These are phyloP conservation scores for Simplicillium sp. DNA, from an alignment of 2,329 filamentous ascomycete species.

Conservation along the genomic window DNA sequence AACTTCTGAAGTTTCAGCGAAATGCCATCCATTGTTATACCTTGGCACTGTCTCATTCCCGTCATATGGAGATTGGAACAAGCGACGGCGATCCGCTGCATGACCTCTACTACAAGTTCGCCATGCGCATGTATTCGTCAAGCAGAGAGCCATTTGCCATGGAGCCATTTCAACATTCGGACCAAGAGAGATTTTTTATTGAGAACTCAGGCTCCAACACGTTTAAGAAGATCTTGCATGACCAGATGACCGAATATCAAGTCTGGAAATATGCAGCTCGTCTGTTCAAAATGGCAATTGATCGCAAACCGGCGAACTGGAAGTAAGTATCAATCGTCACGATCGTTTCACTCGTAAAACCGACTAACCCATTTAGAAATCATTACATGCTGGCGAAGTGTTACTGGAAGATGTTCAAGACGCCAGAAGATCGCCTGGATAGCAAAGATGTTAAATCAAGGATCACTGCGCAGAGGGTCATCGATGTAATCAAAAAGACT, in stretches of 20 bases:
- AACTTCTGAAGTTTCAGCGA: slow-evolving; percentile 67
- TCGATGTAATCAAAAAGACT: slow-evolving; percentile 41
- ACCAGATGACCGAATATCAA: slow-evolving; percentile 49
- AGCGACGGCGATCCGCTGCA: slow-evolving; percentile 44
- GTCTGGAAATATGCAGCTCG: slow-evolving; percentile 52
- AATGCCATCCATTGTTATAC: slow-evolving; percentile 75
- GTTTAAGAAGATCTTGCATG: slow-evolving; percentile 41
- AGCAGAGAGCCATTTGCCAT: slow-evolving; percentile 54
- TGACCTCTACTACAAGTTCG: slow-evolving; percentile 51
- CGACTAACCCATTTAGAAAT: slow-evolving; percentile 18
- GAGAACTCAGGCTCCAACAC: slow-evolving; percentile 38
- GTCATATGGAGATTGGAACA: slow-evolving; percentile 29
- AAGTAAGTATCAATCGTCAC: slow-evolving; percentile 16
- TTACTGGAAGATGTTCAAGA: slow-evolving; percentile 55
- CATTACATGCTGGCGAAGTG: slow-evolving; percentile 54
- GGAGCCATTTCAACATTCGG: slow-evolving; percentile 49
- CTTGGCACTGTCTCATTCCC: slow-evolving; percentile 47
- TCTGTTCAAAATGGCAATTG: slow-evolving; percentile 47
- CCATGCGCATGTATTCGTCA: slow-evolving; percentile 52
- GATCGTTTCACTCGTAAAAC: too few relatives aligned
- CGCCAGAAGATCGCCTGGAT: slow-evolving; percentile 31
- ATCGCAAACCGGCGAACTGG: slow-evolving; percentile 45
- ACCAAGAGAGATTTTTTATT: slow-evolving; percentile 49
- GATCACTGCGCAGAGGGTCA: slow-evolving; percentile 25
- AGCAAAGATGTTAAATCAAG: slow-evolving; percentile 26